phyloP scores from a whole-genome alignment of 257 asterid species.

The Fraxinus americana region DNA sequence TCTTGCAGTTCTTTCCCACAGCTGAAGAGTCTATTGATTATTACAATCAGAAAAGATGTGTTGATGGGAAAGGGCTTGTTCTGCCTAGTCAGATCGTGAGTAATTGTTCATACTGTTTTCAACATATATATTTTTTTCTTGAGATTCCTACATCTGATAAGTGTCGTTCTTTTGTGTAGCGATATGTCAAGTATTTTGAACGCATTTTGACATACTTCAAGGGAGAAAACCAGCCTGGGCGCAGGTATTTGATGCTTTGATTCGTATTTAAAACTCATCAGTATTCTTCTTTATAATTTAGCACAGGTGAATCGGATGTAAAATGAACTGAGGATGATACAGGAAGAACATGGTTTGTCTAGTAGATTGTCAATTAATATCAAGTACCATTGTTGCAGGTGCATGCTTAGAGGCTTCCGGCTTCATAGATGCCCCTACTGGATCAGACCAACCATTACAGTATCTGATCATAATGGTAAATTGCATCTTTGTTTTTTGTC shows the following conservation, averaged over 20 bases:
- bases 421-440: slow-evolving; percentile 95
- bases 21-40: slow-evolving; percentile 95
- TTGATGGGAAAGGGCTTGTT: slow-evolving; percentile 94
- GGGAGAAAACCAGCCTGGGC: slow-evolving; percentile 97
- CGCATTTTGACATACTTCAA: slow-evolving; percentile 80
- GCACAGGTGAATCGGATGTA: neutral
- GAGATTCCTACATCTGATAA: slow-evolving; percentile 12
- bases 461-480: slow-evolving; percentile 86
- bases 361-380: slow-evolving; percentile 8
- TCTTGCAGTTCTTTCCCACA: slow-evolving; percentile 87
- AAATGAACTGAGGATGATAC: slow-evolving; percentile 20
- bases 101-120: slow-evolving; percentile 10
- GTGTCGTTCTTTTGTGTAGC: slow-evolving; percentile 42
- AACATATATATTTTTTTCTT: neutral
- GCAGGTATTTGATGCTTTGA: slow-evolving; percentile 57
- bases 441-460: slow-evolving; percentile 89
- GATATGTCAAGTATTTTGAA: slow-evolving; percentile 97
- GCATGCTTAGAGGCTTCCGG: slow-evolving; percentile 96
- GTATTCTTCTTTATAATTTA: slow-evolving; percentile 10
- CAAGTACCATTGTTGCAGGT: slow-evolving; percentile 54
- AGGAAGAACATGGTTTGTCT: slow-evolving; percentile 12
- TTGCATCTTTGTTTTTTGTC: neutral
- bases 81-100: slow-evolving; percentile 99
- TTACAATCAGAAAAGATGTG: slow-evolving; percentile 93
- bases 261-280: neutral